Percentiles rank a stretch among this genome's conserved stretches.
These are phyloP conservation scores for Zygotorulaspora mrakii DNA, from an alignment of 1,139 yeast genomes.

Conservation along the genomic window DNA sequence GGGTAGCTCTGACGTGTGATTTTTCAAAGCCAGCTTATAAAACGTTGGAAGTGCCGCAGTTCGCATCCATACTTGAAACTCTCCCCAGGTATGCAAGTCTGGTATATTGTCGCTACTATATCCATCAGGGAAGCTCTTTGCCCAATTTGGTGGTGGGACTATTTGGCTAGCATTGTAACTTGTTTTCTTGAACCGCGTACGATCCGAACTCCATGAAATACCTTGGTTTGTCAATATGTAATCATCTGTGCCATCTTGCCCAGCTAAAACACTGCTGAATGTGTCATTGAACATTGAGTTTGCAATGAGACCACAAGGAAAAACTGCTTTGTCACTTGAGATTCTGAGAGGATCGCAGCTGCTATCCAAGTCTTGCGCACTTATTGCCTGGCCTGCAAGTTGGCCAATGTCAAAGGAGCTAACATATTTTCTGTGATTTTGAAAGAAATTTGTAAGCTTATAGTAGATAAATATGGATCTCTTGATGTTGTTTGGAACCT, in stretches of 20 bases:
- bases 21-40: constrained; percentile 75
- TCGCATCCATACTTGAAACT: constrained; percentile 97
- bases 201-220: constrained; percentile 85
- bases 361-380: constrained; percentile 38
- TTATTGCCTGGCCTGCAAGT: constrained; percentile 58
- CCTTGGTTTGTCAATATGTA: constrained; percentile 64
- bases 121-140: constrained; percentile 77
- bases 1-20: constrained; percentile 58
- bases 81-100: constrained; percentile 70
- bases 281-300: constrained; percentile 92
- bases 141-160: constrained; percentile 97
- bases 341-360: constrained; percentile 78
- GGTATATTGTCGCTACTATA: constrained; percentile 83
- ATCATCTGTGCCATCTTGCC: constrained; percentile 43
- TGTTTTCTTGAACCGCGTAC: constrained; percentile 75
- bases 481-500: constrained; percentile 53
- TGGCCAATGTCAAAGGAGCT: constrained; percentile 65
- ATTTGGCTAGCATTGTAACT: constrained; percentile 64
- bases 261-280: constrained; percentile 39
- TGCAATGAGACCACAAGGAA: constrained; percentile 96
- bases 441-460: constrained; percentile 68
- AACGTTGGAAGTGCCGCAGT: constrained; percentile 87
- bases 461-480: constrained; percentile 66
- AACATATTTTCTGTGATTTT: constrained; percentile 75
- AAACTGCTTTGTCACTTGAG: constrained; percentile 55